Evolutionary conservation across 176 grass and related monocot genomes (phyloP).

Genomic region (Ampelocalamus luodianensis): DNA sequence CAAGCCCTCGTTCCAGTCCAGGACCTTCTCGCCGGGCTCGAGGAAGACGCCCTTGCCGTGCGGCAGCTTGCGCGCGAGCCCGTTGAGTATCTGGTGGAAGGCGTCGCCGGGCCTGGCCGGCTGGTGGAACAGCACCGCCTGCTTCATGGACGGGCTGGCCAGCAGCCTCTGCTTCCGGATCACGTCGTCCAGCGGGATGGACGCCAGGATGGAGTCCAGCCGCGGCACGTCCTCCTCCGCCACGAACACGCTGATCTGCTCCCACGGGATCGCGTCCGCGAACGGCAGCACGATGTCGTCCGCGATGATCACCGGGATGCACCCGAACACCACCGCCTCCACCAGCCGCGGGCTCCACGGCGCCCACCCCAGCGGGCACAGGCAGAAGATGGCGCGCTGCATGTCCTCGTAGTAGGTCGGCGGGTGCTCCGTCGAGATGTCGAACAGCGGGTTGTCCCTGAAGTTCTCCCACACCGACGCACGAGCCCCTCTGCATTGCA

Average conservation of each 20-base stretch:
- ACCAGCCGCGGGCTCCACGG: conserved; percentile 78
- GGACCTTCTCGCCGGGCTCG: conserved; percentile 40
- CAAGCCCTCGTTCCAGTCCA: conserved; percentile 62
- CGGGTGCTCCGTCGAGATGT: conserved; percentile 78
- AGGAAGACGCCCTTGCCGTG: conserved; percentile 53
- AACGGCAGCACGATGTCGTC: conserved; percentile 78
- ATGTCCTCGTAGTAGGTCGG: conserved; percentile 82
- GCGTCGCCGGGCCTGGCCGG: conserved; percentile 63
- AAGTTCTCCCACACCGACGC: conserved; percentile 76
- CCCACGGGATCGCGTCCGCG: conserved; percentile 72
- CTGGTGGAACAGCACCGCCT: conserved; percentile 74
- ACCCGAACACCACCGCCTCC: conserved; percentile 74
- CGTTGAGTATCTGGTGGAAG: conserved; percentile 70
- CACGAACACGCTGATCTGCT: conserved; percentile 67
- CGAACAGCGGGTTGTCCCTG: conserved; percentile 80
- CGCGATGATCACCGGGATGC: conserved; percentile 83
- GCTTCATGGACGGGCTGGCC: conserved; percentile 62
- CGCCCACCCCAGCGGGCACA: conserved; percentile 79
- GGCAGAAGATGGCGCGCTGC: conserved; percentile 78
- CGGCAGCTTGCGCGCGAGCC: conserved; percentile 70
- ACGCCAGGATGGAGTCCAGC: conserved; percentile 69
- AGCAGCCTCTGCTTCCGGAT: conserved; percentile 65
- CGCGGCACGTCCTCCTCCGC: conserved; percentile 59
- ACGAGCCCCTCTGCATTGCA: conserved; percentile 47
- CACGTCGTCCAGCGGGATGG: conserved; percentile 52